Evolutionary conservation across 2,329 filamentous ascomycete genomes (phyloP).

Genomic region (Cladosporium sp.): DNA sequence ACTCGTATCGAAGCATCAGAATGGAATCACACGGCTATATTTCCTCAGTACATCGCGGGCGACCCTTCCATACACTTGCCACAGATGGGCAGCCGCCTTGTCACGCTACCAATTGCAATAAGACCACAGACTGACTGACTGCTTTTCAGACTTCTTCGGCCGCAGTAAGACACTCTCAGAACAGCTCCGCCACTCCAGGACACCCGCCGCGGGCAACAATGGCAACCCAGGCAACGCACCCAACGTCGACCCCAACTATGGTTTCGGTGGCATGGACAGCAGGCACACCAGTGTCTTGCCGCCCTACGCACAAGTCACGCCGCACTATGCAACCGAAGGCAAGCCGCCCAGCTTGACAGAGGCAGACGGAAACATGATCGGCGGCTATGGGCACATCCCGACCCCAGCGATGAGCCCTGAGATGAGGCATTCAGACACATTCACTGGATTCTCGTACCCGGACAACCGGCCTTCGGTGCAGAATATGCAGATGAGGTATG

Average conservation of each 20-base stretch:
- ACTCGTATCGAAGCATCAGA: not conserved
- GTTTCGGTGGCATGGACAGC: slow-evolving; percentile 1
- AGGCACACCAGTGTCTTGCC: slow-evolving; percentile 16
- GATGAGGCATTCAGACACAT: slow-evolving; percentile 13
- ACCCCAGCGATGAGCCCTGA: not conserved
- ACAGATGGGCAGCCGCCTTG: not conserved
- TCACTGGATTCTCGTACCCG: slow-evolving; percentile 3
- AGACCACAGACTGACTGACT: not conserved
- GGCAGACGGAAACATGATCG: slow-evolving; percentile 7
- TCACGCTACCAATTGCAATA: not conserved
- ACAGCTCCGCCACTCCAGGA: slow-evolving; percentile 14
- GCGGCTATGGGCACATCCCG: slow-evolving; percentile 2
- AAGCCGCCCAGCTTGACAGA: slow-evolving; percentile 9
- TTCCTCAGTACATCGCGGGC: not conserved
- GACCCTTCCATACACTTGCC: not conserved
- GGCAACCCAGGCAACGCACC: slow-evolving; percentile 15
- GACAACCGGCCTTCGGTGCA: slow-evolving; percentile 3
- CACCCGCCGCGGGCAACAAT: not conserved
- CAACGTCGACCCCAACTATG: not conserved
- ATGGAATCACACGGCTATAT: not conserved
- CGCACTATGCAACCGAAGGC: not conserved
- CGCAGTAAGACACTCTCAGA: slow-evolving; percentile 34
- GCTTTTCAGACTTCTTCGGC: slow-evolving; percentile 54
- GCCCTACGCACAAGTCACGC: slow-evolving; percentile 5
- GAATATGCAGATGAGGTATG: slow-evolving; percentile 12